Conservation (phyloP, 495 filamentous ascomycete species). For the Penicillium herquei region DNA sequence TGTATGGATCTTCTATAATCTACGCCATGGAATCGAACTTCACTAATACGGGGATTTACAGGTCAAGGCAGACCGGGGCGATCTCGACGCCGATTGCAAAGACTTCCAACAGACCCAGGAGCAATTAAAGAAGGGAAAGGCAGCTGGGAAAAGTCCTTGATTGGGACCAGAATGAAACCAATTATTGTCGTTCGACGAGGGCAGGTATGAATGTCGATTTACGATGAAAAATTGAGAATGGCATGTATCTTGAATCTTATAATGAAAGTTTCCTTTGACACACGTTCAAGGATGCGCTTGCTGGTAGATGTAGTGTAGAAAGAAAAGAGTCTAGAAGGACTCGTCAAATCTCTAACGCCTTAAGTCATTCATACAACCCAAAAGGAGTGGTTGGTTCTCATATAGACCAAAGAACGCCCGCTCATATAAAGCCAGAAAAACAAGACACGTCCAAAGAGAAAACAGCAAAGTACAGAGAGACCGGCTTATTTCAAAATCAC, state of each 20-base stretch:
- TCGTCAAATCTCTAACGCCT: constrained; percentile 12
- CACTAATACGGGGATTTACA: constrained; percentile 20
- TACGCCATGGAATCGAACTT: background rate
- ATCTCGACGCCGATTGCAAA: constrained; percentile 41
- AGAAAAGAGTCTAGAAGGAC: background rate
- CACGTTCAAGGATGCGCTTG: background rate
- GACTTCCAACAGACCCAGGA: constrained; percentile 53
- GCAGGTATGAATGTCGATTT: background rate
- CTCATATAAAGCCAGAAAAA: constrained; percentile 15
- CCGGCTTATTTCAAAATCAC: constrained; percentile 63
- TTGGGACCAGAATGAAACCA: background rate
- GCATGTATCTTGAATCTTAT: background rate
- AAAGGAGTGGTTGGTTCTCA: constrained; percentile 6
- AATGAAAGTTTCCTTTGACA: background rate
- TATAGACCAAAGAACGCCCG: constrained; percentile 25
- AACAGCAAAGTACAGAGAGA: background rate
- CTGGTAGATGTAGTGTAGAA: constrained; percentile 1
- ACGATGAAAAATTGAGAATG: background rate
- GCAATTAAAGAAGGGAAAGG: constrained; percentile 34
- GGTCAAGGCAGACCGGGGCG: constrained; percentile 65
- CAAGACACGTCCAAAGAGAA: constrained; percentile 9
- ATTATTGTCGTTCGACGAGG: background rate
- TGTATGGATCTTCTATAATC: constrained; percentile 38
- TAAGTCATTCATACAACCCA: constrained; percentile 1
- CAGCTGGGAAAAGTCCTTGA: background rate